These are phyloP conservation scores for Lasiodiplodia sp. DNA, from an alignment of 2,329 filamentous ascomycete genomes.

Conservation along the genomic window DNA sequence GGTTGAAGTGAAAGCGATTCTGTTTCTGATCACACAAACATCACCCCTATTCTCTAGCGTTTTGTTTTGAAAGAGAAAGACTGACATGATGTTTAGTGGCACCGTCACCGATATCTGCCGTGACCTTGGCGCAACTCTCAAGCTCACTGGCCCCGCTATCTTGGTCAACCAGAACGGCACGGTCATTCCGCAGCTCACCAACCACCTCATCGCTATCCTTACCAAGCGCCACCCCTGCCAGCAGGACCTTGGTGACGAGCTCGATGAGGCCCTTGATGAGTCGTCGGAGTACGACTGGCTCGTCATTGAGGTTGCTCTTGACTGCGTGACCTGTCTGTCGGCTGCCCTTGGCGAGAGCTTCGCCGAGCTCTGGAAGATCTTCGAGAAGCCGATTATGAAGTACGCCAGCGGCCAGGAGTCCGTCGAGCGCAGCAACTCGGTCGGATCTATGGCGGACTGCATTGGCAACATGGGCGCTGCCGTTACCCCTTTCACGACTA, in stretches of 20 bases:
- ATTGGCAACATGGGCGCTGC: conserved; percentile 81
- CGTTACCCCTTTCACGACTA: conserved; percentile 81
- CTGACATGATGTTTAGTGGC: conserved; percentile 60
- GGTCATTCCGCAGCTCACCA: conserved; percentile 77
- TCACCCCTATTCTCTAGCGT: conserved; percentile 32
- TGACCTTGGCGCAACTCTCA: conserved; percentile 87
- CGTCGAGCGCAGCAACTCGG: conserved; percentile 86
- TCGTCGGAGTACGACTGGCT: conserved; percentile 98
- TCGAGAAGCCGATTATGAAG: conserved; percentile 89
- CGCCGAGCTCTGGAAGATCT: conserved; percentile 90
- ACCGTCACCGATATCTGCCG: conserved; percentile 96
- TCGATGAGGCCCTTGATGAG: conserved; percentile 71
- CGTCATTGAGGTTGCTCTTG: conserved; percentile 90
- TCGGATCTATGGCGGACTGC: conserved; percentile 91
- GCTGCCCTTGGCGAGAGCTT: conserved; percentile 83
- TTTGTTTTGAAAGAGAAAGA: background rate
- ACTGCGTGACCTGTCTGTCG: conserved; percentile 85
- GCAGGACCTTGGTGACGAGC: conserved; percentile 83
- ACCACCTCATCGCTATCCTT: conserved; percentile 78
- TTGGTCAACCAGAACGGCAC: conserved; percentile 70
- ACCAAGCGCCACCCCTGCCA: conserved; percentile 93
- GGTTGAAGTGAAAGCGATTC: conserved; percentile 88
- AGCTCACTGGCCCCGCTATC: conserved; percentile 87
- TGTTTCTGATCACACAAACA: conserved; percentile 62
- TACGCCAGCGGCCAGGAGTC: conserved; percentile 86